Base-by-base conservation (phyloP, 257 asterid species). In the Oldenlandia corymbosa region DNA sequence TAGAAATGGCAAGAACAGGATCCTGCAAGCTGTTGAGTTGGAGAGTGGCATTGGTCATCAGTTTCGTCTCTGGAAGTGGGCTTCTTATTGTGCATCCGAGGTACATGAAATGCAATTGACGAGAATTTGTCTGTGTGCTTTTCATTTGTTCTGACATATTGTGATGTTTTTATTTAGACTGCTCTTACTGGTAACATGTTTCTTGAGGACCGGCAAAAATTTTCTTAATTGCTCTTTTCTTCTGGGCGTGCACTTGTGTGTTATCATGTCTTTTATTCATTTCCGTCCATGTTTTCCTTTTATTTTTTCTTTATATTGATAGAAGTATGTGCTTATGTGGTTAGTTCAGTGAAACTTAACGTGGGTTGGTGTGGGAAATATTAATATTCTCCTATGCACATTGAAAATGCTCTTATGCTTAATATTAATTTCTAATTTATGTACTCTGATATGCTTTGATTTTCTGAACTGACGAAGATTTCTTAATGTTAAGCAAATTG, bases 51-150 rank as follows among this genome's bases (percentile, higher is more conserved):
- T 79, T 64, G 97, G 97, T 64, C 94, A 73, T 72, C 99, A 87
- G 53, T 88, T 88, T 85, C 90, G 79, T 69, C 96, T 93, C 66
- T 93, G 97, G 97, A 93, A 85, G 76, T 93, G 99, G 99, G 97
- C 99, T 74, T 84, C 94, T 67, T 93, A 82, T 78, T 78, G 94
- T 87, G 96, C 99, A 64, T 93, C 99, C 23, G 96, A 93, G 88
- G 99, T 93, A 87, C 56, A 58, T 58, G 47, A 55, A 16, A n/a
- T 41, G 21, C 17, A 11, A 45, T 63, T 27, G 5, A 12, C 20
- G 34, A n/a, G 23, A 51, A 17, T 37, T 28, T 36, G 28, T 23
- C 34, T 13, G 34, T 60, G 27, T 23, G 41, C 16, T n/a, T 42
- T 5, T 10, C 36, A 68, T 26, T 36, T 27, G n/a, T n/a, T 20